These are phyloP conservation scores for Paraurostyla sp. DNA, from an alignment of 73 alveolate species.

Conservation along the genomic window DNA sequence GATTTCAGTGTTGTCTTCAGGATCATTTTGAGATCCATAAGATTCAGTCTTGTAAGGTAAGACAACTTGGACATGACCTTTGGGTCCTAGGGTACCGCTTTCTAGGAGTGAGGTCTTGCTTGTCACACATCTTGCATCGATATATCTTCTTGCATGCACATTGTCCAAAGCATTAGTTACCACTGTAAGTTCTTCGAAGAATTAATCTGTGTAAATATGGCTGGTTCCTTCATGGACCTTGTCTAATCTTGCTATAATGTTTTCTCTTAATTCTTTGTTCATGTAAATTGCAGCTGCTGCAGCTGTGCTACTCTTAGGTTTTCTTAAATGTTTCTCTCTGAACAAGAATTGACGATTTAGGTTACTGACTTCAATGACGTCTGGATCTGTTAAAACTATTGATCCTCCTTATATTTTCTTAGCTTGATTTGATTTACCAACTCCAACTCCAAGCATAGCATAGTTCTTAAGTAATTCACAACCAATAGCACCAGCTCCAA, in stretches of 20 bases:
- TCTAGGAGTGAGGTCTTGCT: constrained; percentile 92
- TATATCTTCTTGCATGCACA: constrained; percentile 94
- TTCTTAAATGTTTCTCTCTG: constrained; percentile 95
- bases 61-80: constrained; percentile 96
- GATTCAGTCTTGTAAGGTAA: constrained; percentile 93
- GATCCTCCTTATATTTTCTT: constrained; percentile 68
- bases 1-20: constrained; percentile 92
- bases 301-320: constrained; percentile 94
- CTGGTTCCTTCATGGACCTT: constrained; percentile 91
- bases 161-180: constrained; percentile 98
- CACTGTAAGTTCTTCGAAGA: constrained; percentile 86
- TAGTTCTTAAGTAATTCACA: constrained; percentile 95
- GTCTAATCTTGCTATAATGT: constrained; percentile 91
- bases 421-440: constrained; percentile 68
- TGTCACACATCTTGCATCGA: constrained; percentile 91
- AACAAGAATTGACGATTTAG: constrained; percentile 95
- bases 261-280: constrained; percentile 92
- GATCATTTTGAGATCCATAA: constrained; percentile 92
- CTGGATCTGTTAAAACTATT: constrained; percentile 95
- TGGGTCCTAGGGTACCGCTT: constrained; percentile 97
- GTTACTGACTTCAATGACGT: constrained; percentile 95
- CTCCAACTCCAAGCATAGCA: constrained; percentile 94
- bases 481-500: constrained; percentile 99
- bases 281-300: constrained; percentile 97
- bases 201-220: constrained; percentile 86